Conservation (phyloP, 2,329 filamentous ascomycete species). For the Fusarium lyarnte region DNA sequence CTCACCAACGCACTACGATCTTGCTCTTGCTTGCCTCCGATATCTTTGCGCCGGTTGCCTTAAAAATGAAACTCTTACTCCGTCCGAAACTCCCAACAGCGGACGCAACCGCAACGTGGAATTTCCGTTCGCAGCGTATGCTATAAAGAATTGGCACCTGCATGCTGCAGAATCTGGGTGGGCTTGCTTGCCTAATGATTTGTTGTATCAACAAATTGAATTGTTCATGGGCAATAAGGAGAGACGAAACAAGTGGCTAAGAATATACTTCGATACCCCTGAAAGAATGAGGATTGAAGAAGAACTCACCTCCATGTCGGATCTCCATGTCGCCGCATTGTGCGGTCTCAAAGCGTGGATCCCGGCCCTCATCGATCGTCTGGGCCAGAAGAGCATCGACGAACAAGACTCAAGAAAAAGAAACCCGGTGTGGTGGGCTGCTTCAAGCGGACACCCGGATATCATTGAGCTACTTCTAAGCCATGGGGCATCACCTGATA, state of each 20-base stretch:
- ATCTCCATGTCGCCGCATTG: slow-evolving; percentile 22
- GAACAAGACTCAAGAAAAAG: neutral
- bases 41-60: slow-evolving; percentile 22
- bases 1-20: slow-evolving; percentile 20
- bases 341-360: slow-evolving; percentile 17
- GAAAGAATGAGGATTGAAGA: neutral
- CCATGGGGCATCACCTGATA: slow-evolving; percentile 41
- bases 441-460: slow-evolving; percentile 30
- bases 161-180: slow-evolving; percentile 12
- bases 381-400: neutral
- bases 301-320: neutral
- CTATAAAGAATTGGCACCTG: slow-evolving; percentile 11
- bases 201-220: slow-evolving; percentile 1
- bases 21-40: slow-evolving; percentile 26
- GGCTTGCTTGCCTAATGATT: neutral
- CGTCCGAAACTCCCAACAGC: neutral
- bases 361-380: neutral
- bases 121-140: slow-evolving; percentile 29
- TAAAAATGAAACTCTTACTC: neutral
- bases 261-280: neutral
- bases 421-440: slow-evolving; percentile 38
- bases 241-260: slow-evolving; percentile 2
- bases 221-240: neutral
- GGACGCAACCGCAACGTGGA: neutral
- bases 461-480: slow-evolving; percentile 33